Base-by-base conservation (phyloP, 495 filamentous ascomycete genomes). In the Neurospora africana region DNA sequence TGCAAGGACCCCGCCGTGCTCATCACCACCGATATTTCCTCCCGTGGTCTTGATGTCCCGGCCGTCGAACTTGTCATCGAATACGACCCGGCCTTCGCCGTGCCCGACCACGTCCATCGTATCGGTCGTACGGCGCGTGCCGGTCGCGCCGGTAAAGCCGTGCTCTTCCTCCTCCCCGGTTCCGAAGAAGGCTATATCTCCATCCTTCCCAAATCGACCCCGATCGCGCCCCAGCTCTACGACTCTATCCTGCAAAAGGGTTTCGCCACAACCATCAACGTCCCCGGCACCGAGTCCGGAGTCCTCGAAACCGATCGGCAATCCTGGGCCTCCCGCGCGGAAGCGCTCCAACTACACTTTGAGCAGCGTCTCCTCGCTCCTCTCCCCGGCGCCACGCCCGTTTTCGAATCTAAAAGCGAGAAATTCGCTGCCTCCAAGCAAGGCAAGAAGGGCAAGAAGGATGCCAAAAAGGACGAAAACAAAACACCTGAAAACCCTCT, bases 121-220 rank as follows among this genome's bases (percentile, higher is more conserved):
- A 92, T 98, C 73, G 95, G 95, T 53, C 92, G 95, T 78, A 99
- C 95, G 21, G 95, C 95, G 9, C 91, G 95, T 83, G 91, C 96
- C 0, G 95, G 95, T 23, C 92, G 91, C 4, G 86, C 93, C 58
- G 95, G 95, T n/a, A 90, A 92, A 69, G 93, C 95, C 0, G 82
- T 90, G 0, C 90, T 98, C 69, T 98, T 98, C 84, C 88, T 99
- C 11, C 87, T 93, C 69, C 95, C 95, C 0, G 95, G 95, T 0
- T 87, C 86, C 68, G 95, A 99, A 81, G 95, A 99, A 81, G 90
- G 90, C 35, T 99, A 99, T 79, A 87, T 94, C 13, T 86, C 90
- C 1, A 81, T 97, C 11, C 86, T 97, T 33, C 86, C 87, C 72
- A 76, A 83, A 8, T 74, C 80, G 1, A 73, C 80, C 0, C 79